Conservation (phyloP, 139 green algal species). For the Edaphochlamys debaryana region DNA sequence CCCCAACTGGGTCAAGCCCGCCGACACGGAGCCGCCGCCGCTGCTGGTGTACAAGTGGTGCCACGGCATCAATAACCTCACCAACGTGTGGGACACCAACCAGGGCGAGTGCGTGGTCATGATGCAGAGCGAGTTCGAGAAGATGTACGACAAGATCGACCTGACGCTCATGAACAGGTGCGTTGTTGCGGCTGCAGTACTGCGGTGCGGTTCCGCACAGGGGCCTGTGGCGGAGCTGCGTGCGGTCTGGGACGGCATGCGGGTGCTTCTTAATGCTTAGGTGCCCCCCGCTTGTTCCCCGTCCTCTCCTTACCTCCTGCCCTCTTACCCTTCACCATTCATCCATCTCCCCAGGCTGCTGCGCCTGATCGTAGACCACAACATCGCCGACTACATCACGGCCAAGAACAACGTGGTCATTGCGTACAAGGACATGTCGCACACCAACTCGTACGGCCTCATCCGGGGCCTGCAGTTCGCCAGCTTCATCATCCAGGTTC, state of each 20-base stretch:
- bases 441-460: slow-evolving; percentile 99
- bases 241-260: too few relatives aligned
- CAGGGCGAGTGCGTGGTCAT: slow-evolving; percentile 98
- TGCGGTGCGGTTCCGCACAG: too few relatives aligned
- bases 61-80: slow-evolving; percentile 95
- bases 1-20: slow-evolving; percentile 99
- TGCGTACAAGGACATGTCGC: slow-evolving; percentile 98
- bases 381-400: slow-evolving; percentile 99
- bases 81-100: slow-evolving; percentile 94
- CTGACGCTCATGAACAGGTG: slow-evolving; percentile 96
- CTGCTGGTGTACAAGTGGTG: slow-evolving; percentile 99
- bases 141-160: slow-evolving; percentile 99
- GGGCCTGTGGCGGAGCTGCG: background rate
- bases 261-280: too few relatives aligned
- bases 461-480: slow-evolving; percentile 98
- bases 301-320: background rate
- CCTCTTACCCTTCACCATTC: background rate
- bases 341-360: slow-evolving; percentile 76
- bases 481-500: slow-evolving; percentile 89
- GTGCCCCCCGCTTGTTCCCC: too few relatives aligned
- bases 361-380: slow-evolving; percentile 97
- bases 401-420: slow-evolving; percentile 86
- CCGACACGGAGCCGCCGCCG: slow-evolving; percentile 95
- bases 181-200: too few relatives aligned
- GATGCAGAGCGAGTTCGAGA: slow-evolving; percentile 96